Evolutionary conservation across 2,329 filamentous ascomycete genomes (phyloP), one percentile per base, ranked within the genome.

Genomic region (Alternaria atra): DNA sequence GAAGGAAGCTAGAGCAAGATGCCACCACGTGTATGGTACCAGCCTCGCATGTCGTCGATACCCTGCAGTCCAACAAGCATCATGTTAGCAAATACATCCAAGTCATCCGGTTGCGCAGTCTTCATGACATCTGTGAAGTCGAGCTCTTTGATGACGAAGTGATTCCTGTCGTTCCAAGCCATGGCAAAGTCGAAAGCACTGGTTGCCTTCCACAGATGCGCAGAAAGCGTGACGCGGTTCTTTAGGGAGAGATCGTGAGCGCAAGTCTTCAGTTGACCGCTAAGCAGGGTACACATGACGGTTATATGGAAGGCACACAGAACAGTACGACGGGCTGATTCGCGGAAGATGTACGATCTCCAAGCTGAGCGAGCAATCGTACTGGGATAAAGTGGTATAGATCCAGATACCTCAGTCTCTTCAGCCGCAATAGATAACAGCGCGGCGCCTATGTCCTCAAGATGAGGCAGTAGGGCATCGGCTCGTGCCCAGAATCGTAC

Each of bases 271-370:
- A 67, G 13, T 3, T 67, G 59, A 9, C 70, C 70, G 6, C 53
- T 54, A 1, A 77, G 27, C 2, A 75, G 34, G 15, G 58, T 55
- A 35, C 58, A 75, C n/a, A 76, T 56, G 10, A 71, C 58, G 6
- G 71, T 51, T 59, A 86, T 79, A 43, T 84, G 85, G 62, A 83
- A 83, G 0, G 81, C 71, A 12, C 84, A 76, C 1, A 87, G 73
- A 0, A 84, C 76, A 0, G 85, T 87, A 15, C 86, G 82, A 2
- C 85, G 80, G 1, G 82, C 77, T 0, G 85, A 86, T 68, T 88
- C 86, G 10, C 85, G 80, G 20, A 86, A 77, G 3, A 85, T 73
- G 83, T 84, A 88, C 1, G 79, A 76, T 7, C 74, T 70, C 85
- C 85, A 88, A 44, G 84, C 84, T 0, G 77, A 64, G 17, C 63